phyloP scores from a whole-genome alignment of 192 early-diverging fungal species.

The Coemansia aciculifera region DNA sequence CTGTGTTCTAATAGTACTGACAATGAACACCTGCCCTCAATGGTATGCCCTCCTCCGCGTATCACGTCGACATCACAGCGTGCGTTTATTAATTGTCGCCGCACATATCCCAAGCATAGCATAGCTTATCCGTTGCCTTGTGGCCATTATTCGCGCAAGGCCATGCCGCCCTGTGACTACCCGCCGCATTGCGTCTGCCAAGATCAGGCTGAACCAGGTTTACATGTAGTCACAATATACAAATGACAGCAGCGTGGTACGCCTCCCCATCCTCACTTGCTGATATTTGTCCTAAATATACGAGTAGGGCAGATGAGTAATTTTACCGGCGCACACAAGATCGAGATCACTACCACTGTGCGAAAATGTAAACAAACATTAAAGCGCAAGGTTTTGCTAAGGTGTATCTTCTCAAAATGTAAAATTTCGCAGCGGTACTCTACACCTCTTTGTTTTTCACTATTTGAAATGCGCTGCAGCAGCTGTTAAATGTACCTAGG shows the following conservation, averaged over 20 bases:
- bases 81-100: slow-evolving; percentile 11
- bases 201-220: neutral
- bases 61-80: slow-evolving; percentile 8
- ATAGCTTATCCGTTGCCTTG: neutral
- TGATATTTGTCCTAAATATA: neutral
- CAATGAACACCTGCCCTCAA: neutral
- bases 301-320: neutral
- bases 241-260: neutral
- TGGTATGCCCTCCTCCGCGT: neutral
- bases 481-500: neutral
- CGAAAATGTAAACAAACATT: neutral
- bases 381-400: neutral
- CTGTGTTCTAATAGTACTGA: neutral
- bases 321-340: neutral
- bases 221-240: neutral
- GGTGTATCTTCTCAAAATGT: neutral
- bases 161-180: neutral
- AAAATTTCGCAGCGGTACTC: neutral
- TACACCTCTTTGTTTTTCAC: neutral
- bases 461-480: neutral
- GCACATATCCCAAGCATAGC: neutral
- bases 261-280: neutral
- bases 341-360: neutral
- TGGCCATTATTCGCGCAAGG: neutral
- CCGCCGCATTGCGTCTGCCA: neutral